Evolutionary conservation across 129 eudicot species (phyloP).

Genomic region (Flaveria bidentis): DNA sequence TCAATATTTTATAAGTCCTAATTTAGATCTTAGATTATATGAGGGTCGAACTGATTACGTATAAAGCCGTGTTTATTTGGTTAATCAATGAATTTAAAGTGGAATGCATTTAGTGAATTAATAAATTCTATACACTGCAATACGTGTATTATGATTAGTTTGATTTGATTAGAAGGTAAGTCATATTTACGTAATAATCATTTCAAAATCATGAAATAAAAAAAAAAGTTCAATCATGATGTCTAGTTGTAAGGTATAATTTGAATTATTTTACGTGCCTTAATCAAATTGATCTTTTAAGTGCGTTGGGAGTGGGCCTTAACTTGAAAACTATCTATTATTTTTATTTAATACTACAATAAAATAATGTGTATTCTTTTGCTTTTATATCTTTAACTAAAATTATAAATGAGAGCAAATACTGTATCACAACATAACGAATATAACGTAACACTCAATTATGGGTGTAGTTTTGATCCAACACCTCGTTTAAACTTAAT

Average conservation of each 20-base stretch:
- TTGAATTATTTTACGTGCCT: constrained; percentile 16
- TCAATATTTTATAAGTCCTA: not conserved
- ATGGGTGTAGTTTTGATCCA: no score
- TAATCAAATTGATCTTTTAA: constrained; percentile 11
- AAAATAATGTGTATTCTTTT: not conserved
- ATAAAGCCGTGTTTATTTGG: no score
- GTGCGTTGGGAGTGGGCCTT: not conserved
- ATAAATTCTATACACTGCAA: not conserved
- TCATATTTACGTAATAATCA: constrained; percentile 8
- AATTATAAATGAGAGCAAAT: not conserved
- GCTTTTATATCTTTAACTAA: not conserved
- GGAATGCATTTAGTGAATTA: no score
- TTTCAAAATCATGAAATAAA: not conserved
- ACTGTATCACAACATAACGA: not conserved
- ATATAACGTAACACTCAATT: no score
- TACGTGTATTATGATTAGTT: not conserved
- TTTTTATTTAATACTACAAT: not conserved
- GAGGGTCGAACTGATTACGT: no score
- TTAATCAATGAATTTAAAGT: no score
- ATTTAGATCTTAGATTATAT: no score
- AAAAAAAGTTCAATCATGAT: not conserved
- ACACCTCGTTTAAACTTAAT: no score
- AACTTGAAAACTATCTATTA: not conserved
- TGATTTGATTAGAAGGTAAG: constrained; percentile 27
- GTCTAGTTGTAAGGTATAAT: not conserved